phyloP scores from a whole-genome alignment of 768 basidiomycete species.

The Mrakia hoshinonis region DNA sequence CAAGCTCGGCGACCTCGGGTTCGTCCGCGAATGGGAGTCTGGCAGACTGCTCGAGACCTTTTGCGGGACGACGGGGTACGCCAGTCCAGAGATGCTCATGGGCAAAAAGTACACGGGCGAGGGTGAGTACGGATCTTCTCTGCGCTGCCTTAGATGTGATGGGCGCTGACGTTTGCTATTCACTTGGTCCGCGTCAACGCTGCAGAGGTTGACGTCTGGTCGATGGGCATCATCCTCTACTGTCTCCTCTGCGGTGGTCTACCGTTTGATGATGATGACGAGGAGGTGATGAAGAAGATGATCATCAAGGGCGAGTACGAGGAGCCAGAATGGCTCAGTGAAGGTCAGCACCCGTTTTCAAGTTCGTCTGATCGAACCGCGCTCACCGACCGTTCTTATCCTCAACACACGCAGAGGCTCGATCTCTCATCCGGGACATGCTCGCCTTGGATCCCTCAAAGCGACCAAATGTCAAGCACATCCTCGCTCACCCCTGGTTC shows the following conservation, averaged over 20 bases:
- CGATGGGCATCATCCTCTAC: conserved; percentile 83
- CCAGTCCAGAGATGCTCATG: conserved; percentile 83
- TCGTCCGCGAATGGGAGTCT: conserved; percentile 77
- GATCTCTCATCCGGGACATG: conserved; percentile 67
- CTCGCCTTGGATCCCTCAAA: conserved; percentile 66
- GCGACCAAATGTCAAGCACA: conserved; percentile 72
- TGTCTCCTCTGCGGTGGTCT: conserved; percentile 78
- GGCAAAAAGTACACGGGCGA: conserved; percentile 83
- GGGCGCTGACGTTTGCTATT: neutral
- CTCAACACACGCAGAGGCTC: conserved; percentile 55
- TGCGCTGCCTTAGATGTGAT: neutral
- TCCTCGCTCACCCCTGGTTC: conserved; percentile 83
- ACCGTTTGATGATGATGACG: conserved; percentile 70
- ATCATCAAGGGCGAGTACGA: conserved; percentile 81
- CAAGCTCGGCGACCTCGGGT: conserved; percentile 91
- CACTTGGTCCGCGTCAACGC: neutral
- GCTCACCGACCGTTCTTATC: neutral
- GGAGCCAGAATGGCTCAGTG: conserved; percentile 83
- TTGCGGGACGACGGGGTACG: conserved; percentile 81
- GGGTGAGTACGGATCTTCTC: conserved; percentile 44
- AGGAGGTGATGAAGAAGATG: conserved; percentile 67
- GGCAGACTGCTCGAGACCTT: conserved; percentile 78
- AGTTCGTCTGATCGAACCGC: neutral
- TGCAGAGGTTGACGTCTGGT: conserved; percentile 92
- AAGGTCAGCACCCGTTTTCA: conserved; percentile 49